Conservation (phyloP, 495 filamentous ascomycete species). For the Aspergillus ostianus region DNA sequence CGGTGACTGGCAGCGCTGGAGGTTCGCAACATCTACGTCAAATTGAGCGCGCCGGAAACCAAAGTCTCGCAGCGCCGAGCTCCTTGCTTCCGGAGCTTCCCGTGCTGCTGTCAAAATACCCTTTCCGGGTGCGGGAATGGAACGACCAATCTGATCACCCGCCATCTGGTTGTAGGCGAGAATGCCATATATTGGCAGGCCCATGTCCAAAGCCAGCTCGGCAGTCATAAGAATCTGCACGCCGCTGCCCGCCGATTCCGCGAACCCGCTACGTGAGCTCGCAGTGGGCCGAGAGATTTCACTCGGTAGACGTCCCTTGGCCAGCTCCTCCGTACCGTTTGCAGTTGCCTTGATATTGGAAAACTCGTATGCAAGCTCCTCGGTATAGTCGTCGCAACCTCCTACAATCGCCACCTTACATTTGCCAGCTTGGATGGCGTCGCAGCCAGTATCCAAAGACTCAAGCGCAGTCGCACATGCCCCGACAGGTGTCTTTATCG, state of each 20-base stretch:
- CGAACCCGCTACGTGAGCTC: slow-evolving; percentile 93
- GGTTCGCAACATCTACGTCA: slow-evolving; percentile 70
- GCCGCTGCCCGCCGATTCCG: slow-evolving; percentile 98
- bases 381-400: slow-evolving; percentile 98
- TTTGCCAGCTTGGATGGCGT: slow-evolving; percentile 95
- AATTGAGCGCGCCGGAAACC: slow-evolving; percentile 85
- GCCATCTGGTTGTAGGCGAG: slow-evolving; percentile 91
- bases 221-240: slow-evolving; percentile 97
- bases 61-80: slow-evolving; percentile 89
- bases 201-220: slow-evolving; percentile 92
- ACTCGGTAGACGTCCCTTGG: slow-evolving; percentile 84
- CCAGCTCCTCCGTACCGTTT: slow-evolving; percentile 91
- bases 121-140: slow-evolving; percentile 91
- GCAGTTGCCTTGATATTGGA: slow-evolving; percentile 99
- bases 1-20: neutral
- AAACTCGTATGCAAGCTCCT: slow-evolving; percentile 98
- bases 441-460: slow-evolving; percentile 94
- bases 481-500: slow-evolving; percentile 97
- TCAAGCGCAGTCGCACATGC: slow-evolving; percentile 97
- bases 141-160: slow-evolving; percentile 97
- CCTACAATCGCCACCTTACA: slow-evolving; percentile 94
- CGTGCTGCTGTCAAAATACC: slow-evolving; percentile 95
- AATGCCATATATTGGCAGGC: slow-evolving; percentile 94
- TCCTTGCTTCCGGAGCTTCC: slow-evolving; percentile 65
- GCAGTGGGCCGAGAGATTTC: slow-evolving; percentile 98